Evolutionary conservation across 306 rosid species (phyloP).

Genomic region (Cucurbita pepo): DNA sequence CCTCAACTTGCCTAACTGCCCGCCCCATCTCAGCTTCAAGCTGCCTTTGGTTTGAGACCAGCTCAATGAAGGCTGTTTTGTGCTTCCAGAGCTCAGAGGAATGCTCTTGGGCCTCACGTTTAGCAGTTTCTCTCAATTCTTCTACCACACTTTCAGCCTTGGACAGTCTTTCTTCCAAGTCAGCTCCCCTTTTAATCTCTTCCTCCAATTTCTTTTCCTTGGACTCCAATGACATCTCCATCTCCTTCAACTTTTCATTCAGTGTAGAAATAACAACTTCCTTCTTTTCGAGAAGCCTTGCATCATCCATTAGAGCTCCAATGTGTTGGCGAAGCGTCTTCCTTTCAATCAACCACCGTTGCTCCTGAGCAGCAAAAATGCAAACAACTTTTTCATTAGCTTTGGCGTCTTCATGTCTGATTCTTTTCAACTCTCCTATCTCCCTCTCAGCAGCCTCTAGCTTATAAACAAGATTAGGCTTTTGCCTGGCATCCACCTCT

Average conservation of each 20-base stretch:
- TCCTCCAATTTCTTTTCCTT: constrained; percentile 44
- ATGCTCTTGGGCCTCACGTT: constrained; percentile 50
- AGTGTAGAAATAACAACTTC: constrained; percentile 25
- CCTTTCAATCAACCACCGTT: constrained; percentile 68
- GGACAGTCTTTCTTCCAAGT: constrained; percentile 41
- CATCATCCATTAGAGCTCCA: constrained; percentile 47
- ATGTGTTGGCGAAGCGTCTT: constrained; percentile 51
- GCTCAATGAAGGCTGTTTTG: constrained; percentile 80
- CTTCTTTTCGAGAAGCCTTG: constrained; percentile 49
- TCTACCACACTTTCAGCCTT: constrained; percentile 39
- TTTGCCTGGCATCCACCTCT: constrained; percentile 15
- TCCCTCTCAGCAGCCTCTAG: constrained; percentile 48
- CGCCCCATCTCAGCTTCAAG: constrained; percentile 77
- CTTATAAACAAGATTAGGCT: constrained; percentile 21
- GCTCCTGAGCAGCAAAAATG: constrained; percentile 85
- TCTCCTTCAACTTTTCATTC: constrained; percentile 38
- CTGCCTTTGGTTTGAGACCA: constrained; percentile 78
- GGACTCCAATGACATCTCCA: constrained; percentile 39
- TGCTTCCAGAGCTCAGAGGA: constrained; percentile 81
- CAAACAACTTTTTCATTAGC: constrained; percentile 94
- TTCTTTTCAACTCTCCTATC: constrained; percentile 46
- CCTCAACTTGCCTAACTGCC: constrained; percentile 46
- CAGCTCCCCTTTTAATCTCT: constrained; percentile 37
- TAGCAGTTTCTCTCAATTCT: constrained; percentile 43
- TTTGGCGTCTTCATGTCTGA: constrained; percentile 78